A percentile compares a stretch with the other conserved stretches of the same genome.
phyloP scores from a whole-genome alignment of 768 basidiomycete genomes.

The Leucosporidium scottii region DNA sequence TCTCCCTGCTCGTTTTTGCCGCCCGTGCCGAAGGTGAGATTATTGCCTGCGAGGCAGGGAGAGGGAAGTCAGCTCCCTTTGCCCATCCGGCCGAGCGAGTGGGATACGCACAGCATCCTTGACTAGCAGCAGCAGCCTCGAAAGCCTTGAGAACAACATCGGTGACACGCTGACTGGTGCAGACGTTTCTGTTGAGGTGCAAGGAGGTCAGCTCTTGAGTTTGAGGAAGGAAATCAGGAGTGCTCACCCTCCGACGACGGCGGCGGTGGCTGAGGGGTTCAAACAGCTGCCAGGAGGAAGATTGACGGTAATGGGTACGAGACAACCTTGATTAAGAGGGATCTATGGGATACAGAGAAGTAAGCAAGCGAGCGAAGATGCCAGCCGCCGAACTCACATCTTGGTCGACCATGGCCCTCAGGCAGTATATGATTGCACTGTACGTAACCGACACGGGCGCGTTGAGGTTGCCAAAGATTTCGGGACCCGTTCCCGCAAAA shows the following conservation, averaged over 20 bases:
- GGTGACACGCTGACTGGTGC: constrained; percentile 79
- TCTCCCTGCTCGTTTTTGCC: constrained; percentile 38
- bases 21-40: constrained; percentile 20
- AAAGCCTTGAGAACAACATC: constrained; percentile 92
- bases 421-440: constrained; percentile 42
- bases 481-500: constrained; percentile 50
- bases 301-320: constrained; percentile 57
- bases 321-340: constrained; percentile 87
- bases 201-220: background rate
- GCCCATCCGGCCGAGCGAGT: no score
- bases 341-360: constrained; percentile 45
- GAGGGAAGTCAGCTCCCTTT: background rate
- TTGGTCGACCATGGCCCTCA: constrained; percentile 36
- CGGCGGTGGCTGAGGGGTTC: constrained; percentile 75
- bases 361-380: background rate
- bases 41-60: background rate
- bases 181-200: background rate
- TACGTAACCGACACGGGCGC: constrained; percentile 67
- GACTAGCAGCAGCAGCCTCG: constrained; percentile 81
- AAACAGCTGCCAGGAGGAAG: constrained; percentile 72
- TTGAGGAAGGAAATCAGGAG: no score
- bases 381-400: constrained; percentile 1
- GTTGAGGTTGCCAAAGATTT: constrained; percentile 70
- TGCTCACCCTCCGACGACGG: constrained; percentile 68
- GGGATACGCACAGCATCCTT: constrained; percentile 49